A percentile compares a stretch with the other conserved stretches of the same genome.
These are phyloP conservation scores for Carex pumila DNA, from an alignment of 176 grass and related monocot genomes.

Conservation along the genomic window DNA sequence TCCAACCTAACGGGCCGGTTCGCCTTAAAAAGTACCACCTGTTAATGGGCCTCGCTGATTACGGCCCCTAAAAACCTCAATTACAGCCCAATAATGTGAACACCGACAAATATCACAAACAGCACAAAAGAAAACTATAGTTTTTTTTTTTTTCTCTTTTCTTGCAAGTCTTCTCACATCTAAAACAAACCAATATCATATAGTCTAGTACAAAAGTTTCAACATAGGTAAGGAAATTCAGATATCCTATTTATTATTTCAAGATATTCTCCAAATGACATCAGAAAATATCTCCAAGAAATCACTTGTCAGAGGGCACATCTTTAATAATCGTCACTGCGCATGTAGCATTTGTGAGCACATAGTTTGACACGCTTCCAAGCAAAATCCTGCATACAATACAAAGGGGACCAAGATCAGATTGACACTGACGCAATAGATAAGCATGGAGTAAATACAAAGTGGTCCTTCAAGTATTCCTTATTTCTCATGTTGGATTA, in stretches of 20 bases:
- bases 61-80: neutral
- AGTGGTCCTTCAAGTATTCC: neutral
- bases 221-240: neutral
- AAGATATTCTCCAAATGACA: neutral
- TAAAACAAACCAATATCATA: neutral
- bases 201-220: neutral
- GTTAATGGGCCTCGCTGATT: neutral
- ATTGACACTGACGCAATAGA: neutral
- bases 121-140: neutral
- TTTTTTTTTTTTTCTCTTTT: neutral
- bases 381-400: constrained; percentile 53
- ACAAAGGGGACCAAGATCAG: neutral
- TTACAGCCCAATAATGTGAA: neutral
- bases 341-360: constrained; percentile 62
- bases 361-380: constrained; percentile 85
- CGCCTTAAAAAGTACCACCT: no score
- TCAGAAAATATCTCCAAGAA: neutral
- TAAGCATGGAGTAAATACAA: neutral
- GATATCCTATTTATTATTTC: neutral
- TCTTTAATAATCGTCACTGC: constrained; percentile 77
- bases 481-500: neutral
- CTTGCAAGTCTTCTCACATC: neutral
- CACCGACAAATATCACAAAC: neutral
- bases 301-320: neutral
- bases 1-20: neutral